A percentile compares a stretch with the other conserved stretches of the same genome.
These are phyloP conservation scores for Endotrypanum monterogeii DNA, from an alignment of 208 protist genomes.

Conservation along the genomic window DNA sequence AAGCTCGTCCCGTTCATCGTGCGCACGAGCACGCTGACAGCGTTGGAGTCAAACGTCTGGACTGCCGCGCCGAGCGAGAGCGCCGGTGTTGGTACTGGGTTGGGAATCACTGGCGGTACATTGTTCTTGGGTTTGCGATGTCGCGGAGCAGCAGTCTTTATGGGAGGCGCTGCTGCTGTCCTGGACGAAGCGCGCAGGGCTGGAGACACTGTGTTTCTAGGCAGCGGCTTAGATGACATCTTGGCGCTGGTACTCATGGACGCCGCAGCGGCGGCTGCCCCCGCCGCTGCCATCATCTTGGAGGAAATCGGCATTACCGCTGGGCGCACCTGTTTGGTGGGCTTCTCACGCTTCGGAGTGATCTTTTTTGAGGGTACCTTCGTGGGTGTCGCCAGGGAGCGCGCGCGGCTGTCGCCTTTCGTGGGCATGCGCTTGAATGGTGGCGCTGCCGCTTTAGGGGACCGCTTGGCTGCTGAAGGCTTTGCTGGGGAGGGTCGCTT, in stretches of 20 bases:
- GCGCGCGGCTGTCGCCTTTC: background rate
- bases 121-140: background rate
- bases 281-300: background rate
- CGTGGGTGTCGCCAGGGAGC: background rate
- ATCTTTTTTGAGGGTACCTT: background rate
- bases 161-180: background rate
- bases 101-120: constrained; percentile 27
- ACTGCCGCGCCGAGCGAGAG: background rate
- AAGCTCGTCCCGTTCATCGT: constrained; percentile 36
- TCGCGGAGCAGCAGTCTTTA: constrained; percentile 5
- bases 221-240: background rate
- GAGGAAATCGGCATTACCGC: background rate
- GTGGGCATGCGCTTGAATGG: background rate
- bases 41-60: background rate
- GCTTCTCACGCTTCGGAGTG: background rate
- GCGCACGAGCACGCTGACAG: constrained; percentile 22
- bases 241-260: background rate
- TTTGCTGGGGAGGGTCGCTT: background rate
- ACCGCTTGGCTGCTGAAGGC: background rate
- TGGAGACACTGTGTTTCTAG: background rate
- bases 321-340: background rate
- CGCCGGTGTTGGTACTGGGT: constrained; percentile 28
- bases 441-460: background rate
- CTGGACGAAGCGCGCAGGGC: background rate
- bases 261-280: background rate